Evolutionary conservation across 1,284 basidiomycete species (phyloP).

Genomic region (Marasmius oreades): DNA sequence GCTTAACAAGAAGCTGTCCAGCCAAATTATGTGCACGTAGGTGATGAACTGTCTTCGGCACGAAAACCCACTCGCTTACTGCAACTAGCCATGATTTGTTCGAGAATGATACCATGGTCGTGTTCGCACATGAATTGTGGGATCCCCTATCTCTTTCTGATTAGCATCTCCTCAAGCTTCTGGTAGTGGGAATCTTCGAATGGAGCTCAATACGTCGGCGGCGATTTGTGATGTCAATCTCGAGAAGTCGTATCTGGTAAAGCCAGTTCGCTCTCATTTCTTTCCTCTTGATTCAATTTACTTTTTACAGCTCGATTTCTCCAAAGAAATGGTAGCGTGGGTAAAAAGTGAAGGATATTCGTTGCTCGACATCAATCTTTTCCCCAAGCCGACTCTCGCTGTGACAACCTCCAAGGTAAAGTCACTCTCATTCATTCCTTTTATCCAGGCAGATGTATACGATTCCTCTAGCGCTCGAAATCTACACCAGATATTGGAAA

Average conservation of each 20-base stretch:
- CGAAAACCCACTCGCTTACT: constrained; percentile 7
- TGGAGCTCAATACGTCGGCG: constrained; percentile 73
- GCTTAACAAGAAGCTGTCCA: constrained; percentile 66
- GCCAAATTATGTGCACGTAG: constrained; percentile 85
- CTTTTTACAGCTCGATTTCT: constrained; percentile 73
- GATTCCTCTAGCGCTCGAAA: neutral
- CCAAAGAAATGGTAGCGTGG: constrained; percentile 79
- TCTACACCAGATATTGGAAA: neutral
- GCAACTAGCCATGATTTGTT: constrained; percentile 56
- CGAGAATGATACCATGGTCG: constrained; percentile 66
- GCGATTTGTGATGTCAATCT: constrained; percentile 69
- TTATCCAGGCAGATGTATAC: neutral
- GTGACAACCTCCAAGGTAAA: constrained; percentile 28
- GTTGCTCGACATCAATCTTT: constrained; percentile 86
- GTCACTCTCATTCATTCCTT: constrained; percentile 6
- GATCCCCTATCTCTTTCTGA: constrained; percentile 24
- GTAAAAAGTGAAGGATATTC: constrained; percentile 62
- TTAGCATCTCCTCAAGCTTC: neutral
- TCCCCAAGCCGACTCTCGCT: constrained; percentile 56
- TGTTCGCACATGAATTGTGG: constrained; percentile 92
- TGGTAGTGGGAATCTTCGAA: constrained; percentile 77
- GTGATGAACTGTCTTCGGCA: constrained; percentile 30
- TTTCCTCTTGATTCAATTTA: constrained; percentile 2
- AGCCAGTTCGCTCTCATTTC: neutral
- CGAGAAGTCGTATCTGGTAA: constrained; percentile 81